These are phyloP conservation scores for Entonaema liquescens DNA, from an alignment of 495 filamentous ascomycete genomes.

Conservation along the genomic window DNA sequence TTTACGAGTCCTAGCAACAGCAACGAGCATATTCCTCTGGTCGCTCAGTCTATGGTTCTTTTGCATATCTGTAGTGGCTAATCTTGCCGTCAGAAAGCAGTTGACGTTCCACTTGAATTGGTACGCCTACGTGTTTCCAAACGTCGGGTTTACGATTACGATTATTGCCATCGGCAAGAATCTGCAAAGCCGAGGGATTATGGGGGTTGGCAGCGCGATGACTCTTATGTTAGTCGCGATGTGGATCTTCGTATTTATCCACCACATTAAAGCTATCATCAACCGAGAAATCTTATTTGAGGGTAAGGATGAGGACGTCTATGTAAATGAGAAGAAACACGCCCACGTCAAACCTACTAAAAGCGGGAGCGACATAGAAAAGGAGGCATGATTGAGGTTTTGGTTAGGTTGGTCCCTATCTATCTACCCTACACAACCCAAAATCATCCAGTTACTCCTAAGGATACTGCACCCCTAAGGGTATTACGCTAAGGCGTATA, in stretches of 20 bases:
- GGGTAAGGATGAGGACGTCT: conserved; percentile 68
- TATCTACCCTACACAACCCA: neutral
- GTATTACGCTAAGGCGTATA: conserved; percentile 10
- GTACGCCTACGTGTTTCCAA: conserved; percentile 68
- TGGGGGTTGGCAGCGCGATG: conserved; percentile 60
- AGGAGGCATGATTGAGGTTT: conserved; percentile 31
- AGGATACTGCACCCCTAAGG: neutral
- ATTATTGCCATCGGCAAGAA: conserved; percentile 58
- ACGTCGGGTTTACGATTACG: conserved; percentile 63
- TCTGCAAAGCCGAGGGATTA: conserved; percentile 52
- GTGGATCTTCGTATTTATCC: conserved; percentile 65
- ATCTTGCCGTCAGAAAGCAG: conserved; percentile 61
- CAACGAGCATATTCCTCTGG: conserved; percentile 71
- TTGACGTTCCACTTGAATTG: conserved; percentile 63
- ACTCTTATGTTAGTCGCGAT: conserved; percentile 63
- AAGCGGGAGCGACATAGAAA: conserved; percentile 31
- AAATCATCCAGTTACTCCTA: neutral
- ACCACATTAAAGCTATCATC: conserved; percentile 63
- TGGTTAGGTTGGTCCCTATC: neutral
- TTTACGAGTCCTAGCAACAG: conserved; percentile 42
- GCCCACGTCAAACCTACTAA: conserved; percentile 32
- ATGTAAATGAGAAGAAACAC: conserved; percentile 42
- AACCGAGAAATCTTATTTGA: conserved; percentile 66
- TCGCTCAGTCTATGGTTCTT: conserved; percentile 78
- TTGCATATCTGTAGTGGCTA: conserved; percentile 62